Percentiles rank a stretch among this genome's conserved stretches.
phyloP scores from a whole-genome alignment of 495 filamentous ascomycete genomes.

The Lepraria neglecta region DNA sequence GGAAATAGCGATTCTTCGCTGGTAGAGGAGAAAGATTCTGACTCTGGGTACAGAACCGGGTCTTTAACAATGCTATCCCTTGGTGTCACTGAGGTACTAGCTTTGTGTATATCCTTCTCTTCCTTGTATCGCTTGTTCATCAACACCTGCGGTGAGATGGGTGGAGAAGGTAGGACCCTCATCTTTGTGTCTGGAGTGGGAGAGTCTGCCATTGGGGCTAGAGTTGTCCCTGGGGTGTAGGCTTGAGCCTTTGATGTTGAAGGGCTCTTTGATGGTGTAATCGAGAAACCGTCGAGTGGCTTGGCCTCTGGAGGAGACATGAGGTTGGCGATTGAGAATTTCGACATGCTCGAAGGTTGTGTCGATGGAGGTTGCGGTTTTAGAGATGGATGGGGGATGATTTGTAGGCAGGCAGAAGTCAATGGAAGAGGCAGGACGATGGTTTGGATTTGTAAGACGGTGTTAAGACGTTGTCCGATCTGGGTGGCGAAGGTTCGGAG shows the following conservation, averaged over 20 bases:
- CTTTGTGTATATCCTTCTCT: slow-evolving; percentile 40
- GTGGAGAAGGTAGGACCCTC: slow-evolving; percentile 59
- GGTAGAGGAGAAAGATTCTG: slow-evolving; percentile 30
- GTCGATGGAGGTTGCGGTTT: slow-evolving; percentile 6
- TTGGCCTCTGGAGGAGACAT: slow-evolving; percentile 70
- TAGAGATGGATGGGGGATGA: slow-evolving; percentile 13
- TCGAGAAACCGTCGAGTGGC: slow-evolving; percentile 55
- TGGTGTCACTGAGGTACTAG: slow-evolving; percentile 2
- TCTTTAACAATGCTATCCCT: slow-evolving; percentile 43
- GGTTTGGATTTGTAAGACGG: slow-evolving; percentile 28
- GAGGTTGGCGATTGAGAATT: slow-evolving; percentile 51
- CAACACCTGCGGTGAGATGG: slow-evolving; percentile 54
- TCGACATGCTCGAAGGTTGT: slow-evolving; percentile 42
- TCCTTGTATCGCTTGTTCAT: slow-evolving; percentile 49
- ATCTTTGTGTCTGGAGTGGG: slow-evolving; percentile 39
- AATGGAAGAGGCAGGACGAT: slow-evolving; percentile 31
- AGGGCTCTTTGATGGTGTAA: slow-evolving; percentile 30
- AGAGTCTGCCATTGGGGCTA: slow-evolving; percentile 45
- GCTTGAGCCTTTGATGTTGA: slow-evolving; percentile 32
- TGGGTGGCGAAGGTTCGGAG: slow-evolving; percentile 19
- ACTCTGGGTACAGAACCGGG: slow-evolving; percentile 54
- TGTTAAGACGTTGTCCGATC: slow-evolving; percentile 24
- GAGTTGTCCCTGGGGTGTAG: slow-evolving; percentile 40
- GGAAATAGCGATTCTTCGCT: slow-evolving; percentile 52
- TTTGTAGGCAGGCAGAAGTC: slow-evolving; percentile 32